phyloP scores from a whole-genome alignment of 371 early-diverging fungal genomes.

The Pancytospora philotis region DNA sequence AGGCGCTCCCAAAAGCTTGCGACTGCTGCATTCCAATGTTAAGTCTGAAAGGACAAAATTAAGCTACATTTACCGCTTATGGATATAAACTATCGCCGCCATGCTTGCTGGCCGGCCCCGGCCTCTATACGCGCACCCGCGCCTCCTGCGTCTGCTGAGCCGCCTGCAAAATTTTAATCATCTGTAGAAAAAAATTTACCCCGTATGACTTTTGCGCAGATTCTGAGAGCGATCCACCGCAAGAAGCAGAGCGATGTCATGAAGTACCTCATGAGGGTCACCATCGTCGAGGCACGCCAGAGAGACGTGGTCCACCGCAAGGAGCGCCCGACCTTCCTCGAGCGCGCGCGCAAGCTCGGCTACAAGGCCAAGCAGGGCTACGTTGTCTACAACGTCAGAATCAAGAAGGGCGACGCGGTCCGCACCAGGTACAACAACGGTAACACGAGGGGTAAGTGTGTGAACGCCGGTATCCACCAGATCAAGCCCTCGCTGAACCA shows the following conservation, averaged over 20 bases:
- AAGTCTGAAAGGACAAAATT: too few species aligned
- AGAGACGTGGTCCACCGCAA: constrained; percentile 87
- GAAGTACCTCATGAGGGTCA: constrained; percentile 86
- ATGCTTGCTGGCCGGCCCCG: too few species aligned
- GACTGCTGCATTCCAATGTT: too few species aligned
- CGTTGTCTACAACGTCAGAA: constrained; percentile 86
- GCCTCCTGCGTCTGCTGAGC: too few species aligned
- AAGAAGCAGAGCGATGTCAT: constrained; percentile 96
- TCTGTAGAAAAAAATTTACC: constrained; percentile 39
- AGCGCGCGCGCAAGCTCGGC: constrained; percentile 92
- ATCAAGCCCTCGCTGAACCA: constrained; percentile 82
- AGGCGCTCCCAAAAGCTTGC: too few species aligned
- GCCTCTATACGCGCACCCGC: too few species aligned
- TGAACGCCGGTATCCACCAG: constrained; percentile 84
- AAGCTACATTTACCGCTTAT: too few species aligned
- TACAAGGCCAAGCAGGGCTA: constrained; percentile 97
- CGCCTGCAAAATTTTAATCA: too few species aligned
- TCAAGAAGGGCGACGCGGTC: constrained; percentile 92
- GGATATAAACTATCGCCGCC: too few species aligned
- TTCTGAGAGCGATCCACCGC: constrained; percentile 86
- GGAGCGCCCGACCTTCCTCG: constrained; percentile 87
- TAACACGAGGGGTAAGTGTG: constrained; percentile 89
- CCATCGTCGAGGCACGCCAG: constrained; percentile 96
- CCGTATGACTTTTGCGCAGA: constrained; percentile 65
- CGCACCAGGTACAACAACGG: constrained; percentile 79